These are phyloP conservation scores for Maudiozyma turicensis DNA, from an alignment of 805 yeast genomes.

Conservation along the genomic window DNA sequence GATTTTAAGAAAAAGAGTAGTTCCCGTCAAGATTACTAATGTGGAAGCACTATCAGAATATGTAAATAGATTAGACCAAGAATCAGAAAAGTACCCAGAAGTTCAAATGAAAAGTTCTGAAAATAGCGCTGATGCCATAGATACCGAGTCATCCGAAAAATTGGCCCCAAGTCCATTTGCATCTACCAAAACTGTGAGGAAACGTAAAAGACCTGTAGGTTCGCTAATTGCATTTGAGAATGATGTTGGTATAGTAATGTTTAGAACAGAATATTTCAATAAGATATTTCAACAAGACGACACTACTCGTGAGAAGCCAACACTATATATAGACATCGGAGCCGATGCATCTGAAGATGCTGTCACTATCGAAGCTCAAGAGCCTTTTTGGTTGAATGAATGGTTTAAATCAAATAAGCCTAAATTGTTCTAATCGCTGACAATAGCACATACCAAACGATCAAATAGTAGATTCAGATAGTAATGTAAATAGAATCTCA, in stretches of 20 bases:
- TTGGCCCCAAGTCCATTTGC: constrained; percentile 34
- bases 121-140: background rate
- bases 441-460: background rate
- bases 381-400: constrained; percentile 21
- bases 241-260: constrained; percentile 56
- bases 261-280: constrained; percentile 38
- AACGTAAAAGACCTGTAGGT: constrained; percentile 46
- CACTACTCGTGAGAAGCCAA: background rate
- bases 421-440: background rate
- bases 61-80: background rate
- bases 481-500: no score
- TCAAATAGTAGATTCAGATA: no score
- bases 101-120: constrained; percentile 5
- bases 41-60: background rate
- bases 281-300: constrained; percentile 17
- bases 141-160: background rate
- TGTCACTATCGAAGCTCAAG: constrained; percentile 11
- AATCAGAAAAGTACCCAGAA: constrained; percentile 6
- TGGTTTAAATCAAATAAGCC: constrained; percentile 5
- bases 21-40: constrained; percentile 45
- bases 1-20: constrained; percentile 67
- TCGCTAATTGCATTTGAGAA: constrained; percentile 46
- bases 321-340: constrained; percentile 7
- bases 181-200: constrained; percentile 9
- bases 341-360: background rate